These are phyloP conservation scores for Syncephalastrum contaminatum DNA, from an alignment of 371 early-diverging fungal species.

Conservation along the genomic window DNA sequence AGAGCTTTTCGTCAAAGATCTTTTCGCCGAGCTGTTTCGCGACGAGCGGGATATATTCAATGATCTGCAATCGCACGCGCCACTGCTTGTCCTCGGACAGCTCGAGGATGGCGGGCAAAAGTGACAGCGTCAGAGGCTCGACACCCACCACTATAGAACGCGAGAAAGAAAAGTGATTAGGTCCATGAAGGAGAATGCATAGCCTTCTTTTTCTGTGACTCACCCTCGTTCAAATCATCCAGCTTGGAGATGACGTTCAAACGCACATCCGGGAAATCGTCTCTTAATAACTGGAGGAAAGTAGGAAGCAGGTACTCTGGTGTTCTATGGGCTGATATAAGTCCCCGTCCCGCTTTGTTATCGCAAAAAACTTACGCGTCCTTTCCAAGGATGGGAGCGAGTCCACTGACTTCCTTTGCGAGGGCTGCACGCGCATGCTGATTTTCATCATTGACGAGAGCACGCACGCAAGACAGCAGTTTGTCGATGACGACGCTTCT, in stretches of 20 bases:
- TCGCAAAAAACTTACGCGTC: slow-evolving; percentile 64
- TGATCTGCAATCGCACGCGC: slow-evolving; percentile 97
- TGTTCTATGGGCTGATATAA: slow-evolving; percentile 52
- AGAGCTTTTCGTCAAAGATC: slow-evolving; percentile 96
- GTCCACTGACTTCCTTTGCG: slow-evolving; percentile 93
- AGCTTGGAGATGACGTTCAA: slow-evolving; percentile 97
- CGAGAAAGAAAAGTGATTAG: not conserved
- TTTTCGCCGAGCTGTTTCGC: slow-evolving; percentile 93
- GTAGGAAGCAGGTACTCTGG: slow-evolving; percentile 93
- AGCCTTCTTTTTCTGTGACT: slow-evolving; percentile 1
- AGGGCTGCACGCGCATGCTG: slow-evolving; percentile 96
- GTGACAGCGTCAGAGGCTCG: slow-evolving; percentile 92
- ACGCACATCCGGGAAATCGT: slow-evolving; percentile 96
- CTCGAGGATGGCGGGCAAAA: slow-evolving; percentile 97
- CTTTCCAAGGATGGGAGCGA: slow-evolving; percentile 94
- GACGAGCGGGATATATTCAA: slow-evolving; percentile 96
- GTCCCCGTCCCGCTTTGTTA: not conserved
- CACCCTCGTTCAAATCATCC: slow-evolving; percentile 89
- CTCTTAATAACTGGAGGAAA: slow-evolving; percentile 94
- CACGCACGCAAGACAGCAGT: slow-evolving; percentile 88
- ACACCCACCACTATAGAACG: slow-evolving; percentile 84
- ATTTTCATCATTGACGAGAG: slow-evolving; percentile 89
- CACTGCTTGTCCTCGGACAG: slow-evolving; percentile 99
- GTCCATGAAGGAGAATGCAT: not conserved
- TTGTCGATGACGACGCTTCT: slow-evolving; percentile 74